Base-by-base conservation (phyloP, 352 stramenopile genomes). In the Pythium graminicola region DNA sequence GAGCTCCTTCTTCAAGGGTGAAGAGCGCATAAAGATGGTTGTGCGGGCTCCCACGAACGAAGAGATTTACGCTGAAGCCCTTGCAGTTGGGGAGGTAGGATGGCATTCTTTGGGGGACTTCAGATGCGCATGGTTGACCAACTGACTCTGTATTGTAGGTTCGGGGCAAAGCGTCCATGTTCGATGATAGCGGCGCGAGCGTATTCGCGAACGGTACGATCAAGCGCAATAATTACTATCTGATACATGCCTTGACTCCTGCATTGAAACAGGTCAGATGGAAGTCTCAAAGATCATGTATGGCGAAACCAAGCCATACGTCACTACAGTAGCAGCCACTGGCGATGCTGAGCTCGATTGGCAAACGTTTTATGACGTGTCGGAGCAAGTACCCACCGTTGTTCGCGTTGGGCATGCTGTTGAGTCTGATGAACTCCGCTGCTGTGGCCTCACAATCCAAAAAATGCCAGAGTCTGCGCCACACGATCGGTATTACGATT, bases 1-100 rank as follows among this genome's bases (percentile, higher is more conserved):
- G n/a, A 86, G 80, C 64, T 81, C 83, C 5, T 89, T 94, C 59
- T 92, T 80, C 59, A 94, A 94, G 55, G 77, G 79, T 50, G 79
- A 94, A 52, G 83, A 94, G 65, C 83, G 83, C 43, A 66, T 94
- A 53, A 89, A 90, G 53, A 56, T 85, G 67, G 67, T 72, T 44
- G 64, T 93, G 32, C 81, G 71, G 23, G 81, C 76, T 42, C 65
- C 69, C 28, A 68, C 86, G 24, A 71, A 75, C n/a, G 78, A 92
- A 54, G 54, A 72, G 23, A 56, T 91, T 4, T 91, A 89, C 48
- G 73, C 85, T 13, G 83, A 94, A 52, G 64, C 76, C 1, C 77
- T 94, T 62, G 78, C 76, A 1, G 76, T 87, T 31, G 83, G 83
- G 44, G 83, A 94, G 70, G 76, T 85, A 28, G 9, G 26, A 32